Percentiles rank a stretch among this genome's conserved stretches.
phyloP scores from a whole-genome alignment of 176 grass and related monocot genomes.

The Ensete ventricosum region DNA sequence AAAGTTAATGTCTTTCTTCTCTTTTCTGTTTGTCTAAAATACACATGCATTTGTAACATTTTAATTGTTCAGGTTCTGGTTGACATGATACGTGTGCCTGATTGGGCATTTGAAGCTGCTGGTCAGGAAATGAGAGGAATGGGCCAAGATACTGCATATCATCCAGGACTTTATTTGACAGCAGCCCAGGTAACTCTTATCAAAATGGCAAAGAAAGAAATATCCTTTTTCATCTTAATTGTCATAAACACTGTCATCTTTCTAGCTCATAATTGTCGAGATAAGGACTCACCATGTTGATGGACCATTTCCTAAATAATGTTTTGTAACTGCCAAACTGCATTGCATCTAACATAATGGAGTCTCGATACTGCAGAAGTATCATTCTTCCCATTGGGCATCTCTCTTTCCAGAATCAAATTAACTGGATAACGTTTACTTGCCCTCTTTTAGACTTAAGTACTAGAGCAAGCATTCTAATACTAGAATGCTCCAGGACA shows the following conservation, averaged over 20 bases:
- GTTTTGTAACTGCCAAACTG: background rate
- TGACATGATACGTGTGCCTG: constrained; percentile 95
- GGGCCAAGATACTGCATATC: constrained; percentile 90
- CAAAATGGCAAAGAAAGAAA: background rate
- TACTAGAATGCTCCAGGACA: background rate
- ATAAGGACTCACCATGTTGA: background rate
- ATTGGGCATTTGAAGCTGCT: constrained; percentile 94
- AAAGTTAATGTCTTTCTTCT: background rate
- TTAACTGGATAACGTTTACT: background rate
- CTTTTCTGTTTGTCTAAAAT: background rate
- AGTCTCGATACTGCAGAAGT: too few relatives aligned
- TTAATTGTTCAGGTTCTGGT: constrained; percentile 57
- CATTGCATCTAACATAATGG: too few relatives aligned
- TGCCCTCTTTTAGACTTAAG: background rate
- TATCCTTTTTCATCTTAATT: constrained; percentile 2
- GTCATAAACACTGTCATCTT: background rate
- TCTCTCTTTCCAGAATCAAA: background rate
- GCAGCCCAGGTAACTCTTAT: constrained; percentile 59
- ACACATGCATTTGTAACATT: constrained; percentile 10
- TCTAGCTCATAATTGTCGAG: background rate
- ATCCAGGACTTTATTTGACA: constrained; percentile 93
- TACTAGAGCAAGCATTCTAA: background rate
- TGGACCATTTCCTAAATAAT: background rate
- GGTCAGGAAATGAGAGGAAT: constrained; percentile 87
- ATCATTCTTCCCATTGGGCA: background rate